These are phyloP conservation scores for Aspergillus sergii DNA, from an alignment of 2,329 filamentous ascomycete species.

Conservation along the genomic window DNA sequence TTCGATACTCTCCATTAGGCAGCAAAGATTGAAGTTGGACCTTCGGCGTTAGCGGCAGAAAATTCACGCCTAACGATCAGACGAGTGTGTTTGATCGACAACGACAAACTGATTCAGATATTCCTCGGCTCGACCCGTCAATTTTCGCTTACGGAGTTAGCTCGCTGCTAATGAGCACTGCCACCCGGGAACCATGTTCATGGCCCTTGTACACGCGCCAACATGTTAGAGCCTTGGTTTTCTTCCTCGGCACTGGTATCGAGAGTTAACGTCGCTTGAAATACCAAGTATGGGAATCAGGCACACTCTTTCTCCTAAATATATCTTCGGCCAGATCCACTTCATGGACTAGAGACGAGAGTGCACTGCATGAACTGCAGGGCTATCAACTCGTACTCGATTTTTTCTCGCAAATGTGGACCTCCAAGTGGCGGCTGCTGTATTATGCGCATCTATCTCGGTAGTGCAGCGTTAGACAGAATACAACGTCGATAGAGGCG, in stretches of 20 bases:
- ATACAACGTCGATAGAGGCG: too few relatives aligned
- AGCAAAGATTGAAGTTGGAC: neutral
- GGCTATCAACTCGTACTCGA: neutral
- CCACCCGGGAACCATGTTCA: neutral
- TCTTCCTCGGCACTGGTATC: neutral
- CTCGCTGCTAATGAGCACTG: neutral
- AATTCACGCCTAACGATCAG: neutral
- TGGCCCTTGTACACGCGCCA: too few relatives aligned
- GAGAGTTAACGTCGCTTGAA: neutral
- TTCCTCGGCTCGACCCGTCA: neutral
- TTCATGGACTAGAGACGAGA: neutral
- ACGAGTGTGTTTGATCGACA: neutral
- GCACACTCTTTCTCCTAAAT: neutral
- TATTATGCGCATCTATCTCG: too few relatives aligned
- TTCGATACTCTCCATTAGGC: neutral
- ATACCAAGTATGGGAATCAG: neutral
- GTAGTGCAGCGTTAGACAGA: too few relatives aligned
- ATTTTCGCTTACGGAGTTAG: neutral
- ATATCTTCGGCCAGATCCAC: neutral
- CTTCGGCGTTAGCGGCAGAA: neutral
- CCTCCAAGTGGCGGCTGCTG: too few relatives aligned
- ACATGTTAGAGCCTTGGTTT: neutral
- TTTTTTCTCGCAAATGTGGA: neutral
- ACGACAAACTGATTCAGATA: neutral
- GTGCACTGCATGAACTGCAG: too few relatives aligned